Base-by-base conservation (phyloP, 2,329 filamentous ascomycete genomes). In the Cadophora sp. region DNA sequence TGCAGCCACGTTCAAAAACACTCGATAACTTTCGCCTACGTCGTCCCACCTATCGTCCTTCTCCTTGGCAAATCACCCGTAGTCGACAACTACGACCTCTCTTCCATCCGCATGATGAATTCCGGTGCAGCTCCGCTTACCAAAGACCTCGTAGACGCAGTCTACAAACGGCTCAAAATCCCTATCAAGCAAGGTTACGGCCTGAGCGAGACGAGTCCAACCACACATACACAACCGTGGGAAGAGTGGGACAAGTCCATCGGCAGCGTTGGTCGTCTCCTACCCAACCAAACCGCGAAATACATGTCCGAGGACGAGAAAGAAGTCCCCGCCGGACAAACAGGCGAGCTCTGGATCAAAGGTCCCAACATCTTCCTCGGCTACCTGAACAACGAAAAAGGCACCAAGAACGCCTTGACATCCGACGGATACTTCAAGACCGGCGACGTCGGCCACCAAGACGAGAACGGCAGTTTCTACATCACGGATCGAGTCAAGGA, bases 141-240 rank as follows among this genome's bases (percentile, higher is more conserved):
- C 0, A 82, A 83, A 39, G 93, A 97, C 70, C 85, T 98, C 1
- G 91, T 95, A 0, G 87, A 93, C 64, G 85, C 88, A 9, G 87
- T 96, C 3, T 92, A 92, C 82, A 79, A 86, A 22, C 87, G 94
- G 8, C 87, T 96, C 66, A 88, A 88, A 61, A 84, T 96, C 22
- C 90, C 90, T 1, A 88, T 97, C 68, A 97, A 97, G 83, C 95
- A 98, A 80, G 94, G 92, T 20, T 98, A 97, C 76, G 95, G 95
- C 0, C 84, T 98, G 5, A 93, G 89, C 5, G 95, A 98, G 81
- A 96, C 93, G 16, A 90, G 90, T 30, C 94, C 94, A 0, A 91
- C 89, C 0, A 92, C 92, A 0, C 90, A 93, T 73, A 87, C 87
- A 11, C 92, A 94, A 79, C 81, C 84, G 8, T 90, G 92, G 83